Base-by-base conservation (phyloP, 257 asterid genomes). In the Handroanthus guayacan region DNA sequence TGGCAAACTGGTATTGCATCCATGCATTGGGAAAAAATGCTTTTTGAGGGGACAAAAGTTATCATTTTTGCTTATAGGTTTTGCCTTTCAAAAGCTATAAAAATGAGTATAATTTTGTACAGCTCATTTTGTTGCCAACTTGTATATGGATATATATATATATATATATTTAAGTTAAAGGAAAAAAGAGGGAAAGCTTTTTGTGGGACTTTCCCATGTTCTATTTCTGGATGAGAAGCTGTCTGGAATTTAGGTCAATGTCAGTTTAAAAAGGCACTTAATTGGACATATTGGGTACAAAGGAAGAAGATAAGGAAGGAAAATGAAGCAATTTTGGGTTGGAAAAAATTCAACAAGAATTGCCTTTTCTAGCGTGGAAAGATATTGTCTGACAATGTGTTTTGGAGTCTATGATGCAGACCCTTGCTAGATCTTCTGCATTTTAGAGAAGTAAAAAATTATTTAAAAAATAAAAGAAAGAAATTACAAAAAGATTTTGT, bases 1-100 rank as follows among this genome's bases (percentile, higher is more conserved):
- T 81, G 87, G 80, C 85, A 74, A 18, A 18, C 34, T n/a, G 37
- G 71, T 38, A 74, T 55, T 62, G 47, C 67, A 68, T 45, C 43
- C 14, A 62, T 34, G 62, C 6, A 17, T 54, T 70, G 37, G 7
- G 14, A 17, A 3, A 18, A 77, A 77, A 77, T 17, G 65, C 7
- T 37, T 56, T 64, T 62, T 79, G 38, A 64, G 72, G 70, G 64
- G 78, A 65, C 67, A 82, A 78, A 39, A 48, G 62, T 76, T 77
- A 86, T 79, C 82, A 76, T 84, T 67, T 58, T 69, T 81, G 86
- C 81, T 79, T 58, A 34, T 79, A 77, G 58, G 5, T 31, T 75
- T 64, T 61, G 58, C 66, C 60, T 57, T 74, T 52, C 45, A 20
- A 76, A 66, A 62, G 37, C 54, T 9, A 39, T 45, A 55, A 72